Conservation (phyloP, 2,329 filamentous ascomycete genomes). For the Catunica adiposa region DNA sequence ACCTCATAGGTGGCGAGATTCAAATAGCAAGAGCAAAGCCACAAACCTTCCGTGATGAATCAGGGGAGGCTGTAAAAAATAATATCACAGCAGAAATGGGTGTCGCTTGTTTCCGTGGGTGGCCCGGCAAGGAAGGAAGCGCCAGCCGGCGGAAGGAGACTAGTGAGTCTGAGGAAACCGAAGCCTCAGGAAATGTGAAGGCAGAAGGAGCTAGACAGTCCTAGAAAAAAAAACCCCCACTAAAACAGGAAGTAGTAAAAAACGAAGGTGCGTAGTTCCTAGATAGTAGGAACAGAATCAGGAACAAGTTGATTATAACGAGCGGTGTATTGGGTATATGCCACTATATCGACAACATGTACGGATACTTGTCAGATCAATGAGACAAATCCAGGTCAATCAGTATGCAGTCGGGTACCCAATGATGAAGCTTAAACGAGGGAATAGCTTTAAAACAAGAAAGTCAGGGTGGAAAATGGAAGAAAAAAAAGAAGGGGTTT, state of each 20-base stretch:
- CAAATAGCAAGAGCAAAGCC: too few relatives aligned
- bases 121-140: not conserved
- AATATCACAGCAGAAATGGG: conserved; percentile 1
- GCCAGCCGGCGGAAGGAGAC: not conserved
- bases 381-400: not conserved
- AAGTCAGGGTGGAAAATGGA: not conserved
- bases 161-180: not conserved
- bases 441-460: not conserved
- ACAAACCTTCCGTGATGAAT: not conserved
- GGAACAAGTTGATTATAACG: not conserved
- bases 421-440: not conserved
- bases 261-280: not conserved
- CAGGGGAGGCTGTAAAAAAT: conserved; percentile 1
- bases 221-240: too few relatives aligned
- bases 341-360: too few relatives aligned
- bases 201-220: too few relatives aligned
- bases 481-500: not conserved
- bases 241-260: not conserved
- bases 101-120: not conserved
- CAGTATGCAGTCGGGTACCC: not conserved
- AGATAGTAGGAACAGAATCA: not conserved
- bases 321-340: too few relatives aligned
- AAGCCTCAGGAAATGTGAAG: too few relatives aligned
- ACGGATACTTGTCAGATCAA: not conserved
- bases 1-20: too few relatives aligned